Evolutionary conservation across 768 basidiomycete genomes (phyloP), one percentile per base, ranked within the genome.

Genomic region (Neoboletus subvelutipes): DNA sequence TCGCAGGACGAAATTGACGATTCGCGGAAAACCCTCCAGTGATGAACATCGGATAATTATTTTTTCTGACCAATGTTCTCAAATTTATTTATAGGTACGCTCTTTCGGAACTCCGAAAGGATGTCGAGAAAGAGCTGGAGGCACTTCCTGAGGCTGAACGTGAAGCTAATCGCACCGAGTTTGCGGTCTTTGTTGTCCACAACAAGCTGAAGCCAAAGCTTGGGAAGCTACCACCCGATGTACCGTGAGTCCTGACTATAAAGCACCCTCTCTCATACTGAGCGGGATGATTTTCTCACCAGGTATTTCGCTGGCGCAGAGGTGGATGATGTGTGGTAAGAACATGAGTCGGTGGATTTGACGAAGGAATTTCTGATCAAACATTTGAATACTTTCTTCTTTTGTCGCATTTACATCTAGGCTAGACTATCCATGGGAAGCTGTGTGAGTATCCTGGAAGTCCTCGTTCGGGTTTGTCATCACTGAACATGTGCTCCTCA

Each of bases 101-200:
- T 4, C 77, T 98, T 45, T 79, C 83, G 9, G 97, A 99, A 72
- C 84, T 99, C 29, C 80, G 87, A 68, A 90, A 88, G 71, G 97
- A 99, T 68, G 89, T 97, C 50, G 90, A 91, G 64, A 71, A 71
- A 45, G 90, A 89, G 62, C 74, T 91, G 15, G 73, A 82, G 29
- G 69, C 71, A 12, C 80, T 85, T 55, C 86, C 90, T 5, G 89
- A 91, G 71, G 72, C 81, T 18, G 86, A 94, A 62, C 86, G 88
- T 50, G 83, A 87, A n/a, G 81, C 81, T 1, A 74, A 86, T 20
- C 81, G 83, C 57, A 94, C 96, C 28, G 78, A 89, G 70, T 93
- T 99, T 58, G 95, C 84, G 1, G 78, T 98, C 61, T 99, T 98
- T 67, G 96, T 98, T 46, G 92, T 95, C 26, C 91, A 94, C 74